phyloP scores from a whole-genome alignment of 2,329 filamentous ascomycete genomes.

The Pseudogymnoascus sp. region DNA sequence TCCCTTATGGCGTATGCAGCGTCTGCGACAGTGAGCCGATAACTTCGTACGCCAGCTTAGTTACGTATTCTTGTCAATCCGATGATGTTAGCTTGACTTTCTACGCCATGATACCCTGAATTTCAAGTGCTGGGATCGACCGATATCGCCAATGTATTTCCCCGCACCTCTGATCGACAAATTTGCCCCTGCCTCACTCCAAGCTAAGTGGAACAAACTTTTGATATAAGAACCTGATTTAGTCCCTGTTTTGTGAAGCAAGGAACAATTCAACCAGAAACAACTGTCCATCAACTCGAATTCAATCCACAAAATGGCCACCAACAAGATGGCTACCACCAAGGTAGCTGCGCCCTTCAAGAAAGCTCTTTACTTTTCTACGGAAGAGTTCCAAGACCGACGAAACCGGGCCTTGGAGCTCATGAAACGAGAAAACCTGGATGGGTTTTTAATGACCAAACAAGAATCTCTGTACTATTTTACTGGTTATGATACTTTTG shows the following conservation, averaged over 20 bases:
- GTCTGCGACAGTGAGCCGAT: background rate
- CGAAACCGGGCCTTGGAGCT: conserved; percentile 21
- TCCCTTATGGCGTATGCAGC: background rate
- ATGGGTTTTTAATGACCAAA: conserved; percentile 30
- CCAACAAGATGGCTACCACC: conserved; percentile 10
- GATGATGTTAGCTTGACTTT: background rate
- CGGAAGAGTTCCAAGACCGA: conserved; percentile 22
- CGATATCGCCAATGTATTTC: background rate
- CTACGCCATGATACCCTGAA: background rate
- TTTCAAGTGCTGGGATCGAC: background rate
- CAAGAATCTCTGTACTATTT: conserved; percentile 28
- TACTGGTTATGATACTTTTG: conserved; percentile 29
- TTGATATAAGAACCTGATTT: background rate
- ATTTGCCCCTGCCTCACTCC: background rate
- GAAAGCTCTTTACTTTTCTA: conserved; percentile 25
- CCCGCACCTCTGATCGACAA: background rate
- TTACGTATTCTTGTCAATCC: background rate
- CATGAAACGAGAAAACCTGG: conserved; percentile 27
- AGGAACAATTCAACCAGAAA: background rate
- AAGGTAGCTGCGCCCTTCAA: conserved; percentile 23
- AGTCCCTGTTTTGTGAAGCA: background rate
- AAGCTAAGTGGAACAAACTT: background rate
- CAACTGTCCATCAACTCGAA: background rate
- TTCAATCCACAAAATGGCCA: background rate
- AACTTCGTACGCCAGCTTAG: background rate